These are phyloP conservation scores for Beauveria bassiana DNA, from an alignment of 2,329 filamentous ascomycete species.

Conservation along the genomic window DNA sequence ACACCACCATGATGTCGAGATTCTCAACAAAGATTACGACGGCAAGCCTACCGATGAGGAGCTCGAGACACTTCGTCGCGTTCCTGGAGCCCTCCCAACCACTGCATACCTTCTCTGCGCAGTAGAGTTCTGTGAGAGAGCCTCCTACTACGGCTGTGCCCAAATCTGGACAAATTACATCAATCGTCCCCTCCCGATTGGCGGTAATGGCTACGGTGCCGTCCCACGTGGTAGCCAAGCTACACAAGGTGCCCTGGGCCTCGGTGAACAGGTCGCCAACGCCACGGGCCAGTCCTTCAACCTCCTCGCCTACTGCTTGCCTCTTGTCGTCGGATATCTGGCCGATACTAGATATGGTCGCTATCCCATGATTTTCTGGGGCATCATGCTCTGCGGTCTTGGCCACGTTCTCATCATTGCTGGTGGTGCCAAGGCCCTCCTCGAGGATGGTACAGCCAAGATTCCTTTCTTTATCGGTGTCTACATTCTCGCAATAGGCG, in stretches of 20 bases:
- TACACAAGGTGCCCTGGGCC: constrained; percentile 51
- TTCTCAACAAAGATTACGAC: constrained; percentile 21
- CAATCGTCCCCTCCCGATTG: constrained; percentile 48
- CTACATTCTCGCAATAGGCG: constrained; percentile 49
- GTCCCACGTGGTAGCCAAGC: constrained; percentile 31
- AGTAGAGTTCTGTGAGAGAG: constrained; percentile 54
- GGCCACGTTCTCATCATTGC: constrained; percentile 62
- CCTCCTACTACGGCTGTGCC: constrained; percentile 45
- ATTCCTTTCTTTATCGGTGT: constrained; percentile 55
- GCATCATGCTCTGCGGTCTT: constrained; percentile 58
- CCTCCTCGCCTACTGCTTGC: constrained; percentile 50
- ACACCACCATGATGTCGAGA: constrained; percentile 11
- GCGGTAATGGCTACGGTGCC: constrained; percentile 39
- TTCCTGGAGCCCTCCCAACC: constrained; percentile 42
- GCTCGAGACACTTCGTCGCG: constrained; percentile 40
- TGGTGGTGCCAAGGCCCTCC: constrained; percentile 41
- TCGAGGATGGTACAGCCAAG: constrained; percentile 38
- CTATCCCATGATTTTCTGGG: constrained; percentile 63
- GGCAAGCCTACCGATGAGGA: constrained; percentile 47
- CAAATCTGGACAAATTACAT: constrained; percentile 46
- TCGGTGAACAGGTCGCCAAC: constrained; percentile 33
- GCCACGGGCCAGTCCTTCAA: constrained; percentile 40
- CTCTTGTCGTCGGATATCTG: constrained; percentile 46
- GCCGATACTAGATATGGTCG: constrained; percentile 64
- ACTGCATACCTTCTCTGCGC: constrained; percentile 50